Evolutionary conservation across 805 yeast genomes (phyloP).

Genomic region (Kluyveromyces aestuarii): DNA sequence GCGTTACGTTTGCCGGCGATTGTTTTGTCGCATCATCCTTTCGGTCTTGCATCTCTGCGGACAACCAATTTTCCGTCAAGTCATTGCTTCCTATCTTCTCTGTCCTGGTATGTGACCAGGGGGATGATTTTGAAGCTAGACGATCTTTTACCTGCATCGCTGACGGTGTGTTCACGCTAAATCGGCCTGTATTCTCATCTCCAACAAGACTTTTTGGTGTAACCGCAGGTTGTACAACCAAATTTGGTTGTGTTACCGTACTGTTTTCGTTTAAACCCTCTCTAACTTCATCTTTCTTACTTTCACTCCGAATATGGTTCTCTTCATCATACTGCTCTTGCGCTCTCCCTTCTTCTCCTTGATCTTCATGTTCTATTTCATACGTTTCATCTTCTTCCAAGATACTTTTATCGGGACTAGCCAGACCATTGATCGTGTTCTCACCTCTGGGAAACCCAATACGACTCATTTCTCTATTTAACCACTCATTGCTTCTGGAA

Average conservation of each 20-base stretch:
- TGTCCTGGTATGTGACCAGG: neutral
- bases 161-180: neutral
- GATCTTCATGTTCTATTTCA: neutral
- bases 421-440: neutral
- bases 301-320: no score
- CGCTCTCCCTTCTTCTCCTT: neutral
- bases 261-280: neutral
- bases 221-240: constrained; percentile 1
- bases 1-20: neutral
- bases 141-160: neutral
- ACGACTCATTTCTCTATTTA: constrained; percentile 9
- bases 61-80: neutral
- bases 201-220: constrained; percentile 3
- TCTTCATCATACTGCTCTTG: neutral
- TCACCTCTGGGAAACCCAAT: constrained; percentile 1
- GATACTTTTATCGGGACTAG: neutral
- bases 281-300: neutral
- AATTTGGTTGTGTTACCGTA: neutral
- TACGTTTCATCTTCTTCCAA: neutral
- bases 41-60: neutral
- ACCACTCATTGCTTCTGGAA: constrained; percentile 15
- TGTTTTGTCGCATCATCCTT: neutral
- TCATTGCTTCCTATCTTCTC: neutral
- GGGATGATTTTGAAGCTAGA: neutral
- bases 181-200: constrained; percentile 2